phyloP scores from a whole-genome alignment of 768 basidiomycete species.

The Coprinopsis strossmayeri region DNA sequence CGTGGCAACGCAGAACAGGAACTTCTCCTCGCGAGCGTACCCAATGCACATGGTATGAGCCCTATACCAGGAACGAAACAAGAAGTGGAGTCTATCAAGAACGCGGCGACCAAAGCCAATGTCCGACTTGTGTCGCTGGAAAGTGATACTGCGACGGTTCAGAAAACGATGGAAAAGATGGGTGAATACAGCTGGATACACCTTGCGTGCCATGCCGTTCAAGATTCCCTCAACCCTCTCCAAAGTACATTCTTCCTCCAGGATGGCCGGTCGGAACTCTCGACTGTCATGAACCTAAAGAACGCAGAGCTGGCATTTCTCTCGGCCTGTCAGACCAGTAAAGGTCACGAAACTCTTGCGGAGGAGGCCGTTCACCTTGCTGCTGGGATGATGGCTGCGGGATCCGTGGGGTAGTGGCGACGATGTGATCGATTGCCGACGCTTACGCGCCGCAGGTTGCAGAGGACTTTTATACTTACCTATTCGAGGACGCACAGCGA shows the following conservation, averaged over 20 bases:
- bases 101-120: background rate
- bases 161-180: slow-evolving; percentile 6
- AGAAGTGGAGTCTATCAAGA: slow-evolving; percentile 6
- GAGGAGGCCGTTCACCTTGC: slow-evolving; percentile 17
- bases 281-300: slow-evolving; percentile 11
- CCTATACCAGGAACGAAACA: slow-evolving; percentile 9
- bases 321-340: slow-evolving; percentile 16
- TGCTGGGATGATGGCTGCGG: slow-evolving; percentile 16
- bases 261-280: slow-evolving; percentile 8
- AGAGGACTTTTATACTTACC: slow-evolving; percentile 5
- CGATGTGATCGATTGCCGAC: slow-evolving; percentile 17
- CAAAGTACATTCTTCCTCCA: slow-evolving; percentile 13
- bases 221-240: slow-evolving; percentile 6
- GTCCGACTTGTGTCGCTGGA: background rate
- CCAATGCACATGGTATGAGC: background rate
- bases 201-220: slow-evolving; percentile 14
- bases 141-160: slow-evolving; percentile 6
- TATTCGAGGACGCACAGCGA: background rate
- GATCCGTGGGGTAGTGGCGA: slow-evolving; percentile 14
- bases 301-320: slow-evolving; percentile 14
- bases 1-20: background rate
- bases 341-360: slow-evolving; percentile 10
- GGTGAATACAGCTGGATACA: slow-evolving; percentile 12
- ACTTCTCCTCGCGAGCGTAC: slow-evolving; percentile 2
- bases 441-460: slow-evolving; percentile 11